Base-by-base conservation (phyloP, 768 basidiomycete species). In the Rhizopogon rudus region DNA sequence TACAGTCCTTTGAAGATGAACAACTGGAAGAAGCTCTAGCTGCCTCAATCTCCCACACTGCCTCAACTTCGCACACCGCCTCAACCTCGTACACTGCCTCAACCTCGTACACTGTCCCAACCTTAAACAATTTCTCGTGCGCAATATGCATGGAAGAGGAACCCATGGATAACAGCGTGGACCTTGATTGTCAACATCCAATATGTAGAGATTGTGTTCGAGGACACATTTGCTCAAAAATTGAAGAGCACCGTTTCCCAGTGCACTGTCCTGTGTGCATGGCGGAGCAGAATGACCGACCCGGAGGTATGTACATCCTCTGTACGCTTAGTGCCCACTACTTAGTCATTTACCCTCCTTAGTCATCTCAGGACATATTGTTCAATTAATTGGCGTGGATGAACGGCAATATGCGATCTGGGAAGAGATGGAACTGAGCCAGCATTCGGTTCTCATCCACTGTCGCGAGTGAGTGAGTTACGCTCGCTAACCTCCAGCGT, bases 241-340 rank as follows among this genome's bases (percentile, higher is more conserved):
- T 87, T n/a, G 69, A 72, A 17, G 81, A 82, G 39, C 75, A 75
- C 51, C 75, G 75, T 9, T 86, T 77, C 45, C 86, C 86, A 3
- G 79, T 88, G 25, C 62, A 77, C 9, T 88, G 86, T 65, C 87
- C 86, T 1, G 61, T 77, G 33, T 88, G 87, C 56, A 66, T 71
- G 13, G 64, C 72, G 12, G 63, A 67, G 29, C 61, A 57, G 7
- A 55, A 64, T 13, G 53, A 58, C 7, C 14, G 33, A 16, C 70
- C 70, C 16, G 66, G 67, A 44, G 69, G 76, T 75, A 46, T 39
- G 41, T 35, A 3, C 12, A 35, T 12, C 12, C 5, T 29, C 17
- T 52, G 39, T 45, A 40, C 35, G 3, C 35, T 3, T 35, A 13
- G 0, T 44, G 6, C 31, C 25, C 31, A 17, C 10, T 9, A 12